A percentile compares a stretch with the other conserved stretches of the same genome.
Conservation (phyloP, 2,329 filamentous ascomycete species). For the Phyllosticta citriasiana region DNA sequence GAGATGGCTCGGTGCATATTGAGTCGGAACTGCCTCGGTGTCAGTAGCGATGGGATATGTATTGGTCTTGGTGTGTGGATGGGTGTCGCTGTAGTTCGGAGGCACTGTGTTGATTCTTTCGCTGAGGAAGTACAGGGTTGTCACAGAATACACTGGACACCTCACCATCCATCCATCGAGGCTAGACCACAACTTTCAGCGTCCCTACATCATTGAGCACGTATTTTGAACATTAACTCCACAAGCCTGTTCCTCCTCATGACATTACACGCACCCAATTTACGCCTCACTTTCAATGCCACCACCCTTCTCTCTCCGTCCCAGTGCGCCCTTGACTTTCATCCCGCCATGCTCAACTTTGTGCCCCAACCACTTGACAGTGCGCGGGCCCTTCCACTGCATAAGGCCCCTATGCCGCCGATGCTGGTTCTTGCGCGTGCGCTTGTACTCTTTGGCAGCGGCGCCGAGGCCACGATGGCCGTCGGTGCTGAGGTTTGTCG, state of each 20-base stretch:
- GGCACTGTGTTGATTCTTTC: too few relatives aligned
- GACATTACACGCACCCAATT: not conserved
- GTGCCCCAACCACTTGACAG: conserved; percentile 48
- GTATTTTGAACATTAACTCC: too few relatives aligned
- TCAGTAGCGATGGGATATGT: too few relatives aligned
- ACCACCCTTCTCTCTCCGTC: conserved; percentile 47
- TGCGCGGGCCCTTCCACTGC: conserved; percentile 57
- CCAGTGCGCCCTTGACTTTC: conserved; percentile 39
- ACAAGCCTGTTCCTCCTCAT: not conserved
- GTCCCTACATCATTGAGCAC: too few relatives aligned
- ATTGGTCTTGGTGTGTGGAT: too few relatives aligned
- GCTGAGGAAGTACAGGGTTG: too few relatives aligned
- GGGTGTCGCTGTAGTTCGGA: too few relatives aligned
- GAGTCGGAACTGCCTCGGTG: too few relatives aligned
- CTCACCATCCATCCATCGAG: too few relatives aligned
- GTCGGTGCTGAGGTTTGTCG: conserved; percentile 15
- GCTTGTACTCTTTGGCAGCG: conserved; percentile 50
- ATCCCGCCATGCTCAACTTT: conserved; percentile 44
- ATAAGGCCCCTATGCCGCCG: conserved; percentile 59
- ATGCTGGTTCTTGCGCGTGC: conserved; percentile 50
- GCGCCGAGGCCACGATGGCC: conserved; percentile 39
- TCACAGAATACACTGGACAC: too few relatives aligned
- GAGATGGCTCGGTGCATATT: too few relatives aligned
- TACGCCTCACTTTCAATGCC: conserved; percentile 62
- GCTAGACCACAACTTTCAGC: too few relatives aligned